phyloP scores from a whole-genome alignment of 2,329 filamentous ascomycete species.

The Colletotrichum orchidophilum region DNA sequence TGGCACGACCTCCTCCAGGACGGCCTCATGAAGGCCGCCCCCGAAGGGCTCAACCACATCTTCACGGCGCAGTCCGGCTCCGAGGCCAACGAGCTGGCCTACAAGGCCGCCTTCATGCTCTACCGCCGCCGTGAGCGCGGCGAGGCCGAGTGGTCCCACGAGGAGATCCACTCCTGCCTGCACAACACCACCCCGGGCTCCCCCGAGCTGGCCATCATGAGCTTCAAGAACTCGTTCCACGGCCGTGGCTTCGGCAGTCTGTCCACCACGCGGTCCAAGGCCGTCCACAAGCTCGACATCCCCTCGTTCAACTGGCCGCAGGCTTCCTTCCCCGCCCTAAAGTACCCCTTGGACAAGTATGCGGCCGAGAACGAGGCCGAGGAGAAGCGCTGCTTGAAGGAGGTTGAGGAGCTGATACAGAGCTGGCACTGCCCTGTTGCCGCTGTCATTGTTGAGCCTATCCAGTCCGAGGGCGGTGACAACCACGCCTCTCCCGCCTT shows the following conservation, averaged over 20 bases:
- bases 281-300: constrained; percentile 88
- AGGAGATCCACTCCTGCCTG: constrained; percentile 75
- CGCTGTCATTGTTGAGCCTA: constrained; percentile 80
- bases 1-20: constrained; percentile 78
- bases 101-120: constrained; percentile 89
- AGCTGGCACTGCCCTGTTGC: constrained; percentile 75
- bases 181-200: constrained; percentile 78
- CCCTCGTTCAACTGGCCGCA: constrained; percentile 90
- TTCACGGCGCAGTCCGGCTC: constrained; percentile 84
- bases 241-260: constrained; percentile 82
- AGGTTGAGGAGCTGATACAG: constrained; percentile 77
- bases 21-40: constrained; percentile 77
- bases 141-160: constrained; percentile 74
- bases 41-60: constrained; percentile 79
- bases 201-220: constrained; percentile 79
- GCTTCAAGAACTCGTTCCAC: constrained; percentile 82
- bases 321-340: constrained; percentile 80
- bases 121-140: constrained; percentile 77
- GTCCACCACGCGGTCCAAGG: constrained; percentile 82
- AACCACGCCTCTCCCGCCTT: constrained; percentile 84
- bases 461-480: constrained; percentile 86
- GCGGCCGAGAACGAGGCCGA: constrained; percentile 75
- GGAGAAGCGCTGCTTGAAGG: constrained; percentile 76
- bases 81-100: constrained; percentile 86
- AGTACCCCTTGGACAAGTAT: constrained; percentile 79